Base-by-base conservation (phyloP, 2,329 filamentous ascomycete genomes). In the Fonsecaea erecta region DNA sequence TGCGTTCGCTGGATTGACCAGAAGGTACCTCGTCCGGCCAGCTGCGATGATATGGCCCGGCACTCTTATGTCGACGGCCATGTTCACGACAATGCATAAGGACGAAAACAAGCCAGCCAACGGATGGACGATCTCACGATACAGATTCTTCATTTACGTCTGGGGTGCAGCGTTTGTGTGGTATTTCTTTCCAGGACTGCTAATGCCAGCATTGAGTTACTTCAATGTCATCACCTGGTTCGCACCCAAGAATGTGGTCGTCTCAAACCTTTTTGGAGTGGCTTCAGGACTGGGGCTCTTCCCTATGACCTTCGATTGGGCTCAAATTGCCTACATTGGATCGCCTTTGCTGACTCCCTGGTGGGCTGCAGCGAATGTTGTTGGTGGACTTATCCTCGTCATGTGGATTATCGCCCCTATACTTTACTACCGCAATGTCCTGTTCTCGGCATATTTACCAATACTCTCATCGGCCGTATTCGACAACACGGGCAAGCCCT, bases 11-110 rank as follows among this genome's bases (percentile, higher is more conserved):
- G 92, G 92, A 1, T 82, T 96, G 51, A 91, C 91, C 1, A 84
- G 92, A 63, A 86, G 90, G 56, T 95, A 93, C 75, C 83, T 96
- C 3, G 92, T 96, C 30, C 87, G 91, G 28, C 92, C 92, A 0
- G 91, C 90, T 67, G 91, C 91, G 65, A 96, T 96, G 90, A 92
- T 96, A 54, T 96, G 92, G 92, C 92, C 92, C 0, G 90, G 90
- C 24, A 96, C 92, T 0, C 81, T 96, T 56, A 93, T 94, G 84
- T 94, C 92, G 21, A 92, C 91, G 0, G 89, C 92, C 72, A 93
- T 96, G 90, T 95, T 96, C 73, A 89, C 88, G 3, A 94, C 91
- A 0, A 82, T 96, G 56, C 92, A 96, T 77, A 93, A 90, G 72
- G 88, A 92, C 66, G 89, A 93, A 73, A 96, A 95, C 76, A 90